phyloP scores from a whole-genome alignment of 768 basidiomycete genomes.

The Stropharia rugosoannulata region DNA sequence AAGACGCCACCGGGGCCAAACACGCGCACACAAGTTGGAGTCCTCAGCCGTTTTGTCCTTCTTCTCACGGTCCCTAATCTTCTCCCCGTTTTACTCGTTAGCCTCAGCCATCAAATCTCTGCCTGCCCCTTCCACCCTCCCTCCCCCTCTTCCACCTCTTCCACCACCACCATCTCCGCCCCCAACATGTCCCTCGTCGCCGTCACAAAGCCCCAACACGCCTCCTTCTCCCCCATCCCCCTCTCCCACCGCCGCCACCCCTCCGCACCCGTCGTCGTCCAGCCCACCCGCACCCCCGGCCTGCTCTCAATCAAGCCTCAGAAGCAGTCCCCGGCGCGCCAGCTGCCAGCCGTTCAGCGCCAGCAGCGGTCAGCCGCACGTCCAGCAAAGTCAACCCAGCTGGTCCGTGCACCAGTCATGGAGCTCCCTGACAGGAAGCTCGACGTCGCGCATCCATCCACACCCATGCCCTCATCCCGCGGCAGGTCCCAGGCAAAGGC shows the following conservation, averaged over 20 bases:
- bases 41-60: background rate
- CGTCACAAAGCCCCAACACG: slow-evolving; percentile 42
- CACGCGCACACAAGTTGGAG: slow-evolving; percentile 8
- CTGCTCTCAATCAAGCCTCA: slow-evolving; percentile 65
- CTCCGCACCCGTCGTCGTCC: slow-evolving; percentile 66
- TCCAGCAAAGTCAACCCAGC: slow-evolving; percentile 21
- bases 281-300: slow-evolving; percentile 73
- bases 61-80: slow-evolving; percentile 14
- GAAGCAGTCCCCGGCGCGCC: slow-evolving; percentile 24
- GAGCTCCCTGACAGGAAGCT: slow-evolving; percentile 22
- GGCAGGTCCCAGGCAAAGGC: slow-evolving; percentile 28
- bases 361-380: slow-evolving; percentile 31
- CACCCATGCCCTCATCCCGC: slow-evolving; percentile 30
- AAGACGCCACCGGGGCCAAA: slow-evolving; percentile 15
- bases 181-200: slow-evolving; percentile 41
- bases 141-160: slow-evolving; percentile 12
- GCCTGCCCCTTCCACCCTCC: slow-evolving; percentile 19
- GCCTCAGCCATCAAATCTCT: slow-evolving; percentile 7
- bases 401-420: slow-evolving; percentile 27
- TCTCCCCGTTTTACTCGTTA: slow-evolving; percentile 13
- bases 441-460: slow-evolving; percentile 25
- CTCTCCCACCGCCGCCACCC: slow-evolving; percentile 60
- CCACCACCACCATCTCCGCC: slow-evolving; percentile 17
- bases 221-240: slow-evolving; percentile 26
- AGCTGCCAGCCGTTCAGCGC: slow-evolving; percentile 22